Conservation (phyloP, 1,284 basidiomycete genomes). For the Naganishia sp. region DNA sequence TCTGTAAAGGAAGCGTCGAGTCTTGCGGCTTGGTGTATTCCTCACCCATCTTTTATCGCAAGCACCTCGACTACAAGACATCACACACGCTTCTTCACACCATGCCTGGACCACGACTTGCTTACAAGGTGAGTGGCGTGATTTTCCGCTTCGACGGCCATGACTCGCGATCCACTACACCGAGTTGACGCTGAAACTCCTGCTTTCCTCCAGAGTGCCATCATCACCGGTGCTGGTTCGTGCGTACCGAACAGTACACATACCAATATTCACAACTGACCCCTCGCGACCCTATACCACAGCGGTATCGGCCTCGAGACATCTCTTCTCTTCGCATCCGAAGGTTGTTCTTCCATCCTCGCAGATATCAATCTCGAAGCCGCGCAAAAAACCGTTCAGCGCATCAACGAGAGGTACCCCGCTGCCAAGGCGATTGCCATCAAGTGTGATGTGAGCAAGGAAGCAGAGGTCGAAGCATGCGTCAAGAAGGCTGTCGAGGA, state of each 20-base stretch:
- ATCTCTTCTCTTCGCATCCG: constrained; percentile 84
- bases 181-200: background rate
- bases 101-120: constrained; percentile 43
- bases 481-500: constrained; percentile 76
- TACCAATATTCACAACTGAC: constrained; percentile 1
- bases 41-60: background rate
- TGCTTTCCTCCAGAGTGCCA: constrained; percentile 41
- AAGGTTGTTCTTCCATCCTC: constrained; percentile 83
- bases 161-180: background rate
- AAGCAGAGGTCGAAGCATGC: constrained; percentile 76
- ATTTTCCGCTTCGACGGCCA: background rate
- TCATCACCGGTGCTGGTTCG: constrained; percentile 56
- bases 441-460: constrained; percentile 85
- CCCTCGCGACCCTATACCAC: constrained; percentile 1
- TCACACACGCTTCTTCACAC: constrained; percentile 4
- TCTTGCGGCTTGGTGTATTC: background rate
- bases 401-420: constrained; percentile 68
- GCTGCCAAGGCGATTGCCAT: constrained; percentile 65
- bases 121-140: constrained; percentile 46
- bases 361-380: constrained; percentile 81
- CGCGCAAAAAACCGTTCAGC: constrained; percentile 68
- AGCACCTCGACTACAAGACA: background rate
- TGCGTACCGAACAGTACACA: constrained; percentile 37
- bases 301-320: constrained; percentile 90
- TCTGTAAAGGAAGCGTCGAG: too few relatives aligned